Evolutionary conservation across 495 filamentous ascomycete genomes (phyloP), one percentile per base, ranked within the genome.

Genomic region (Trypethelium eluteriae): DNA sequence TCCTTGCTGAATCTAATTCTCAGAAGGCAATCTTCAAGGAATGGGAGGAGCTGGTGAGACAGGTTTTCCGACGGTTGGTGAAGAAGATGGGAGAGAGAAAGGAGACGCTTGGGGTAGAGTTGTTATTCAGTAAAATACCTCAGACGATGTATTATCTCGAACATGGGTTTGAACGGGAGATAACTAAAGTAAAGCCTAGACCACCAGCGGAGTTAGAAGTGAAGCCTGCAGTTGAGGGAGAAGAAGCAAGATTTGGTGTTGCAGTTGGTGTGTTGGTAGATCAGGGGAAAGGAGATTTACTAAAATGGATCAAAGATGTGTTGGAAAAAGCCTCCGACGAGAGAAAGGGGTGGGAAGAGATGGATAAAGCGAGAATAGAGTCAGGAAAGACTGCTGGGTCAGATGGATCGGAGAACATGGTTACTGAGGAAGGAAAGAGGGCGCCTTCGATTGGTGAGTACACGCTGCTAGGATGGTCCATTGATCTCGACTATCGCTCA

Each of bases 81-180:
- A 89, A 89, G 74, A 96, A 92, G 75, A 80, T 98, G 7, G 82
- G 94, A 62, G 86, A 93, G 68, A 84, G 90, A 63, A 92, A 92
- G 2, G 91, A 90, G 62, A 62, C 64, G 14, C 75, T 97, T 64
- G 83, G 91, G 63, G 88, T 92, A 4, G 95, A 98, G 74, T 76
- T 99, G 76, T 80, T 99, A 12, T 99, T 99, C 75, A 93, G 89
- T 74, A 99, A 99, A 76, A 91, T 92, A 71, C 87, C 86, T 65
- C 83, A 83, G 2, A 96, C 92, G 0, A 82, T 88, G 0, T 89
- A 87, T 75, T 98, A 90, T 73, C 82, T 99, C 2, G 91, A 97
- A 73, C 90, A 92, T 73, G 95, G 95, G 4, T 88, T 91, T 70
- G 91, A 96, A 71, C 89, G 88, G 71, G 90, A 93, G 72, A 86